phyloP scores from a whole-genome alignment of 2,329 filamentous ascomycete genomes.

The Cytospora piceicola region DNA sequence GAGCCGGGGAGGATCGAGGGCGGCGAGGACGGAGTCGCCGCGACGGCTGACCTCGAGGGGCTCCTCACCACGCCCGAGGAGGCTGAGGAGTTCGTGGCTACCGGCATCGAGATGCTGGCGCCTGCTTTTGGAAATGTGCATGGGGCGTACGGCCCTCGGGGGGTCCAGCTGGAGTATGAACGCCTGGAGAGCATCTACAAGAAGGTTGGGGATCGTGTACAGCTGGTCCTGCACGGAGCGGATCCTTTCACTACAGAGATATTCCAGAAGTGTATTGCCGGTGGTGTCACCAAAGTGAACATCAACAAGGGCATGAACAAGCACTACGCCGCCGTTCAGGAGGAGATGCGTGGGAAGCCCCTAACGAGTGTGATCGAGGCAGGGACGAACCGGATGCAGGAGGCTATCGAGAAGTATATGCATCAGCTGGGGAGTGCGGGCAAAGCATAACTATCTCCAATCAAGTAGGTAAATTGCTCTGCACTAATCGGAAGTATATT shows the following conservation, averaged over 20 bases:
- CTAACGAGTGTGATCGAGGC: constrained; percentile 53
- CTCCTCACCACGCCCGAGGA: constrained; percentile 69
- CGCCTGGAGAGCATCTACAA: constrained; percentile 49
- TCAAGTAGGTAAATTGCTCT: constrained; percentile 11
- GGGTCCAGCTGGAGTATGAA: constrained; percentile 65
- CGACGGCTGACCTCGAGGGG: constrained; percentile 54
- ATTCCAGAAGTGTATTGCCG: constrained; percentile 49
- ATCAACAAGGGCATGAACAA: constrained; percentile 58
- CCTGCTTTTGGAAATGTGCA: constrained; percentile 79
- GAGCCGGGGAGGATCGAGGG: constrained; percentile 63
- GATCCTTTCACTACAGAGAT: constrained; percentile 52
- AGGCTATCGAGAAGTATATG: constrained; percentile 53
- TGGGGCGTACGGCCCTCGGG: constrained; percentile 70
- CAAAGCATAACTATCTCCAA: constrained; percentile 41
- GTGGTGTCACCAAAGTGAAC: constrained; percentile 53
- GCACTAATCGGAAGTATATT: too few relatives aligned
- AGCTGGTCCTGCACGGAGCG: constrained; percentile 53
- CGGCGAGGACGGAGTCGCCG: constrained; percentile 73
- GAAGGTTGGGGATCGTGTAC: constrained; percentile 49
- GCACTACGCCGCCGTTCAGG: constrained; percentile 49
- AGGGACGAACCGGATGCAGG: constrained; percentile 51
- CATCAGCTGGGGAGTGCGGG: constrained; percentile 50
- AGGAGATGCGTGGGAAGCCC: constrained; percentile 51
- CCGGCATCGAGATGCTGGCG: constrained; percentile 74
- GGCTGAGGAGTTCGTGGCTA: constrained; percentile 70